phyloP scores from a whole-genome alignment of 208 protist genomes.

The Trypanosomatidae sp. region DNA sequence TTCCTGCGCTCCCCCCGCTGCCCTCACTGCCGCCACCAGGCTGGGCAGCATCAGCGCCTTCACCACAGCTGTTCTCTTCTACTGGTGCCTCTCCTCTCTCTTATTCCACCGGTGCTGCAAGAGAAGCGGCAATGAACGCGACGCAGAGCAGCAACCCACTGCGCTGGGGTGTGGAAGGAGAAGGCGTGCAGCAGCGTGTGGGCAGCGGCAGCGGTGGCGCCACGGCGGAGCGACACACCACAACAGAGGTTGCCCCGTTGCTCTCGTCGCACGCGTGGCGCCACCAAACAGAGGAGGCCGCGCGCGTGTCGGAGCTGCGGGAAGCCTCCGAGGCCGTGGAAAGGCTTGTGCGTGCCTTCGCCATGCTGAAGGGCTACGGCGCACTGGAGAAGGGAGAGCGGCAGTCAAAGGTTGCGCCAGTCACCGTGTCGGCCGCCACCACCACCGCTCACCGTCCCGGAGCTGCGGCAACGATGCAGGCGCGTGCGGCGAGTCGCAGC shows the following conservation, averaged over 20 bases:
- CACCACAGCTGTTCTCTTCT: not conserved
- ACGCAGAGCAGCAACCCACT: too few relatives aligned
- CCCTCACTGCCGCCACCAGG: conserved; percentile 22
- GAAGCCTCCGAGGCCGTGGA: conserved; percentile 88
- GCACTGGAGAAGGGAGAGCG: conserved; percentile 15
- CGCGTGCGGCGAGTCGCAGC: not conserved
- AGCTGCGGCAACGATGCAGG: not conserved
- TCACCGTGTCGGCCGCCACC: not conserved
- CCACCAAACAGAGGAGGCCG: conserved; percentile 20
- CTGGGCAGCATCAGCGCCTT: conserved; percentile 4
- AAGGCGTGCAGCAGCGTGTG: too few relatives aligned
- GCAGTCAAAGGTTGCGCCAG: not conserved
- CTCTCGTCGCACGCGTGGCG: conserved; percentile 25
- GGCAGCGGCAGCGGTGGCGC: too few relatives aligned
- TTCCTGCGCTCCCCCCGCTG: conserved; percentile 3
- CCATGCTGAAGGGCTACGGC: conserved; percentile 52
- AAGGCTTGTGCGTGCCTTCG: conserved; percentile 78
- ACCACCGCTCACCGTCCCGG: conserved; percentile 10
- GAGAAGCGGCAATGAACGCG: too few relatives aligned
- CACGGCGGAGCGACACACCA: too few relatives aligned
- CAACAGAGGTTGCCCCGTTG: conserved; percentile 21
- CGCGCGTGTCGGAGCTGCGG: conserved; percentile 56
- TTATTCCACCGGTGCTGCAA: too few relatives aligned
- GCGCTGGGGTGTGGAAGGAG: too few relatives aligned
- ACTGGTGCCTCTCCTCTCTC: too few relatives aligned